Evolutionary conservation across 2,329 filamentous ascomycete species (phyloP).

Genomic region (Plenodomus lindquistii): DNA sequence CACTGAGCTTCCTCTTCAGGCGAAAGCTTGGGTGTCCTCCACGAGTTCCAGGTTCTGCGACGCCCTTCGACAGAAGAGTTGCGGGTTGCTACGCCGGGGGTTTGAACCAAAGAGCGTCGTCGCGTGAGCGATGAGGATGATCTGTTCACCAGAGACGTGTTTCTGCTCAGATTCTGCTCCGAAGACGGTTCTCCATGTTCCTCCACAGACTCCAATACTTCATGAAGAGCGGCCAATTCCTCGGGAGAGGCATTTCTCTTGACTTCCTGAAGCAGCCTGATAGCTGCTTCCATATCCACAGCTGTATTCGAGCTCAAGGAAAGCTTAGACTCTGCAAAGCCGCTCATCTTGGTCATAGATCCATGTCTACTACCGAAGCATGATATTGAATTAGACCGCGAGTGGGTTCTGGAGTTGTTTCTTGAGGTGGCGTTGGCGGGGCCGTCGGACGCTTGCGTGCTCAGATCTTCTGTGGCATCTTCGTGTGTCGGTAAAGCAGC

Average conservation of each 20-base stretch:
- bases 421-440: constrained; percentile 32
- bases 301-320: constrained; percentile 38
- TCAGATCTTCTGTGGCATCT: constrained; percentile 22
- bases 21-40: constrained; percentile 29
- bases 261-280: constrained; percentile 52
- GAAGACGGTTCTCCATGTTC: constrained; percentile 7
- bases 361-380: constrained; percentile 26
- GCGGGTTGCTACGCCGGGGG: constrained; percentile 47
- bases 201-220: constrained; percentile 32
- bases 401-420: constrained; percentile 18
- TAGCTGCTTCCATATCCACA: constrained; percentile 51
- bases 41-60: constrained; percentile 41
- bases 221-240: constrained; percentile 50
- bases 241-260: constrained; percentile 54
- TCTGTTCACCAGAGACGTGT: constrained; percentile 23
- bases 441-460: constrained; percentile 27
- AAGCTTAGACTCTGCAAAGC: constrained; percentile 29
- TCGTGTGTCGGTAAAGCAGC: constrained; percentile 20
- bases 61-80: constrained; percentile 35
- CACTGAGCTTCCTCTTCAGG: constrained; percentile 37
- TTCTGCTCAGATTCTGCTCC: constrained; percentile 24
- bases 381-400: constrained; percentile 31
- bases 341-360: constrained; percentile 28
- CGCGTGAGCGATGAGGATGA: constrained; percentile 39
- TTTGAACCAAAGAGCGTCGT: constrained; percentile 45